A percentile compares a stretch with the other conserved stretches of the same genome.
phyloP scores from a whole-genome alignment of 2,329 filamentous ascomycete species.

The Fusarium sp. region DNA sequence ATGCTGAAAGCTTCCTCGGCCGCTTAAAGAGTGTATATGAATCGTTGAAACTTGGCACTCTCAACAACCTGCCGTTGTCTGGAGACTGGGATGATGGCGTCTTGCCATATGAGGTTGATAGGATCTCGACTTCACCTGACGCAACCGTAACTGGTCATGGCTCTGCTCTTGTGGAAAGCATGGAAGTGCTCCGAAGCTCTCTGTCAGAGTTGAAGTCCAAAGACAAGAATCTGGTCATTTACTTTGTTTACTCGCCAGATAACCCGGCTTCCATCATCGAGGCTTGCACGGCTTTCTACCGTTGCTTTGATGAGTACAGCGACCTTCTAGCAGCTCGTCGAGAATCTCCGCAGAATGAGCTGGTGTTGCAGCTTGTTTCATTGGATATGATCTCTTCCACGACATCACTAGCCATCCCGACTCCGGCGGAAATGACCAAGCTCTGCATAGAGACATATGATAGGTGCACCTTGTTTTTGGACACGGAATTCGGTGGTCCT shows the following conservation, averaged over 20 bases:
- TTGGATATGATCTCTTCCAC: constrained; percentile 72
- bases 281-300: constrained; percentile 77
- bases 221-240: constrained; percentile 75
- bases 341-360: constrained; percentile 62
- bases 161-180: constrained; percentile 58
- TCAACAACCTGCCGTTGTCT: constrained; percentile 61
- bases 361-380: constrained; percentile 82
- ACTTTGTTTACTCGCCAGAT: constrained; percentile 76
- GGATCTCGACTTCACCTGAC: constrained; percentile 53
- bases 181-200: constrained; percentile 58
- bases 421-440: constrained; percentile 65
- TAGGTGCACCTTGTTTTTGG: constrained; percentile 66
- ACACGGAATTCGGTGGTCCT: constrained; percentile 55
- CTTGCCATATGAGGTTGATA: constrained; percentile 60
- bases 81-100: constrained; percentile 55
- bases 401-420: constrained; percentile 69
- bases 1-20: constrained; percentile 71
- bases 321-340: constrained; percentile 55
- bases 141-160: constrained; percentile 53
- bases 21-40: constrained; percentile 78
- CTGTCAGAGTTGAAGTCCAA: constrained; percentile 54
- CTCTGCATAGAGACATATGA: constrained; percentile 82
- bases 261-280: constrained; percentile 71
- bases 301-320: constrained; percentile 70
- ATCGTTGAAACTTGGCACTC: constrained; percentile 74